A percentile compares a stretch with the other conserved stretches of the same genome.
Evolutionary conservation across 2,329 filamentous ascomycete species (phyloP).

Genomic region (Stemphylium beticola): DNA sequence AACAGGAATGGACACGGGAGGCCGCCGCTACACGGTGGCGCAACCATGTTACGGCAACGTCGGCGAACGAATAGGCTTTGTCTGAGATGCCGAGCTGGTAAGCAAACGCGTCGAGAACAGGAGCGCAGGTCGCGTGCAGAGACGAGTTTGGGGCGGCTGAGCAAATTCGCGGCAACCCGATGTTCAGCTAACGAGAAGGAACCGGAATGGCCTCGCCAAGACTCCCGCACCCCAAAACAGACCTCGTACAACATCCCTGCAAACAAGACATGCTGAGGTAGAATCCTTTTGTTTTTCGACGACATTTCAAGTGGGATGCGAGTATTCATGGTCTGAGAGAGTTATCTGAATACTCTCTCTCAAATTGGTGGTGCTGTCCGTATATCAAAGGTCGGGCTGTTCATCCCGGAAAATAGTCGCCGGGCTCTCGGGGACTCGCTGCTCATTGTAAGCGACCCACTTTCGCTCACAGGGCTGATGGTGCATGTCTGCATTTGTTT

Average conservation of each 20-base stretch:
- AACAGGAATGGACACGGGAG: conserved; percentile 19
- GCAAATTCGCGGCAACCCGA: background rate
- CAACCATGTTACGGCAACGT: conserved; percentile 7
- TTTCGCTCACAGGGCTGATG: conserved; percentile 1
- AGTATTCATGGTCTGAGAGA: no score
- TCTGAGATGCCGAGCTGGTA: conserved; percentile 9
- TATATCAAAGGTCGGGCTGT: background rate
- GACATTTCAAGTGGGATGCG: background rate
- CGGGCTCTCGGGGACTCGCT: conserved; percentile 22
- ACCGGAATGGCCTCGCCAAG: conserved; percentile 12
- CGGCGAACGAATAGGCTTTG: conserved; percentile 9
- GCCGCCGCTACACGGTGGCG: conserved; percentile 17
- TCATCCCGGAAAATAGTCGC: conserved; percentile 25
- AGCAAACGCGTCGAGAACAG: conserved; percentile 5
- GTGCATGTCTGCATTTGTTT: background rate
- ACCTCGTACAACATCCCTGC: background rate
- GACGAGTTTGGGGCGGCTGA: conserved; percentile 25
- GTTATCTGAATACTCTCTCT: background rate
- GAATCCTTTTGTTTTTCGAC: background rate
- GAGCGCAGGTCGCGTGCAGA: conserved; percentile 22
- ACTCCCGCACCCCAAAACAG: background rate
- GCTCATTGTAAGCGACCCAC: conserved; percentile 14
- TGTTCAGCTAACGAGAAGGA: conserved; percentile 20
- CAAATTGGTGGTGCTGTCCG: background rate
- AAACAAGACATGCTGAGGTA: background rate